Base-by-base conservation (phyloP, 2,329 filamentous ascomycete species). In the Aspergillus uvarum region DNA sequence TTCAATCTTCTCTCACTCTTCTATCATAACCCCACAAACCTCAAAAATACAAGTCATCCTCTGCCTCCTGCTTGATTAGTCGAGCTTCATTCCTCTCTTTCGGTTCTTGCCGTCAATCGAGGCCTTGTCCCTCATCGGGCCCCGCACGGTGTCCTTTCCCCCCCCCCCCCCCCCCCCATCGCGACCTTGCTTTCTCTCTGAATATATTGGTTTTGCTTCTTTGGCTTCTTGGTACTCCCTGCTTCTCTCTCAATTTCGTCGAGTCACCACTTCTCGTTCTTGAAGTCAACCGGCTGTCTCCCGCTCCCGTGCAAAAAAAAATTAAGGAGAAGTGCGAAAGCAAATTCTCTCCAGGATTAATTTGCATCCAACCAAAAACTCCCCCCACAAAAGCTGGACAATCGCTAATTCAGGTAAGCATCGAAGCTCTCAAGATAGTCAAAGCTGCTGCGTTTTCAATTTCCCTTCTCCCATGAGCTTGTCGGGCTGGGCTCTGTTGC, bases 81-180 rank as follows among this genome's bases (percentile, higher is more conserved):
- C 58, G 29, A 63, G 60, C 63, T 64, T 63, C 64, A 61, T 19
- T 65, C 59, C 67, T 65, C 59, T 62, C 63, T 54, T 62, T 65
- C 60, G 47, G 54, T 58, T 54, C 56, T 57, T 58, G 51, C 48
- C 44, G 47, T 58, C 56, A 57, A 51, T 24, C 59, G 49, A 56
- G 60, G 60, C 51, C 49, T 16, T 48, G 50, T 62, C 47, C 49
- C 52, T 59, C 56, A 52, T 38, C 51, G 44, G 11, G 22, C 47
- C 31, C 49, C 22, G 51, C 60, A 44, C 51, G 54, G 58, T 47
- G 47, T 50, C 35, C 47, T 50, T 51, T 54, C n/a, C 32, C 32
- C 32, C 14, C 38, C 38, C 35, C 47, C 47, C 49, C 52, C n/a
- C 32, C 32, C 32, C 14, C 38, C 38, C 38, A 49, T 54, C 54